Conservation (phyloP, 768 basidiomycete genomes). For the Phanerochaete sordida region DNA sequence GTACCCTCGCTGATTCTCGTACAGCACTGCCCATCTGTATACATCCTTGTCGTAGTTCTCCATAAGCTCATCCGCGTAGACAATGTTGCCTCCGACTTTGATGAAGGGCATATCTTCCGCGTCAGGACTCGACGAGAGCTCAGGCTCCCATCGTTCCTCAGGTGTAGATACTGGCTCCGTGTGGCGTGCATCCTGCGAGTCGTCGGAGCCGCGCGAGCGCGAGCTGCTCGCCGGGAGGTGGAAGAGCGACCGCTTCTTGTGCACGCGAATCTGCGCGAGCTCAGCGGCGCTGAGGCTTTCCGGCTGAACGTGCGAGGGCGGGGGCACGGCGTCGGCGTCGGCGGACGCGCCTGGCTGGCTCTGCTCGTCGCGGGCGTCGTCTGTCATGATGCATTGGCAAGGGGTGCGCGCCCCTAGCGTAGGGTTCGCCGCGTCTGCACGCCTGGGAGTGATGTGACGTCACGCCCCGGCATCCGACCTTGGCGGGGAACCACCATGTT, state of each 20-base stretch:
- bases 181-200: neutral
- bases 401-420: neutral
- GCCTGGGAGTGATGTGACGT: constrained; percentile 16
- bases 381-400: constrained; percentile 2
- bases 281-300: constrained; percentile 43
- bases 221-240: neutral
- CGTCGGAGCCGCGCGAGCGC: neutral
- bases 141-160: neutral
- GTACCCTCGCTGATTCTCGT: constrained; percentile 83
- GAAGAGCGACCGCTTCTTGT: constrained; percentile 25
- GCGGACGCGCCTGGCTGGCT: constrained; percentile 8
- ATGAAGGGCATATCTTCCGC: constrained; percentile 11
- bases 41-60: constrained; percentile 38
- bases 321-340: constrained; percentile 25
- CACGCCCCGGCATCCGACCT: constrained; percentile 7
- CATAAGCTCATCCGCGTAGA: constrained; percentile 7
- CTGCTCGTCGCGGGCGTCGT: constrained; percentile 10
- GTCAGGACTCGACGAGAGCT: neutral
- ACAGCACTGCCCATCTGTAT: constrained; percentile 75
- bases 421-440: constrained; percentile 13
- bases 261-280: constrained; percentile 44
- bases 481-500: constrained; percentile 17
- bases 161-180: neutral
- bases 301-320: constrained; percentile 34
- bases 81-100: constrained; percentile 6